Evolutionary conservation across 768 basidiomycete genomes (phyloP).

Genomic region (Termitomyces sp.): DNA sequence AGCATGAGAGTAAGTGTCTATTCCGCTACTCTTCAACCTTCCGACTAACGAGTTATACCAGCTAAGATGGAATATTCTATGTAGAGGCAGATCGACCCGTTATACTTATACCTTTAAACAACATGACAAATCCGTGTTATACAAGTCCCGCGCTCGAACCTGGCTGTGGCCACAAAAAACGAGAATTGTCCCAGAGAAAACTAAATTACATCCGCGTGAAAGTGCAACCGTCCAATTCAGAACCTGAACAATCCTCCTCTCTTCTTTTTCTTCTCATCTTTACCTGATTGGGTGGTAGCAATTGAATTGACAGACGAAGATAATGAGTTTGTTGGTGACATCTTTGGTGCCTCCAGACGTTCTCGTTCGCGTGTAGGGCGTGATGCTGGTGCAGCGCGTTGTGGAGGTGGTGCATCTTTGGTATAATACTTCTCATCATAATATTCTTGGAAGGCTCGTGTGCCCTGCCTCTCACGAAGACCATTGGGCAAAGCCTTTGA

Average conservation of each 20-base stretch:
- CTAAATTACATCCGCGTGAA: conserved; percentile 13
- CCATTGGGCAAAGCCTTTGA: conserved; percentile 70
- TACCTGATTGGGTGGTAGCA: conserved; percentile 21
- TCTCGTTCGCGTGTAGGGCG: conserved; percentile 26
- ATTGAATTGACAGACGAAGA: conserved; percentile 36
- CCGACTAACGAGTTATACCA: conserved; percentile 13
- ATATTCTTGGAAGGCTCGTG: conserved; percentile 60
- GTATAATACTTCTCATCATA: conserved; percentile 79
- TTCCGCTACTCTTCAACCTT: neutral
- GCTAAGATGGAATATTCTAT: conserved; percentile 52
- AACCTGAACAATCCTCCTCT: conserved; percentile 69
- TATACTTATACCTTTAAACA: conserved; percentile 10
- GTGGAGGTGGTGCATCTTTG: conserved; percentile 53
- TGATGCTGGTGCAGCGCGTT: conserved; percentile 29
- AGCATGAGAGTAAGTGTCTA: conserved; percentile 80
- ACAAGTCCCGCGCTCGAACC: neutral
- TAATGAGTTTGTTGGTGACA: conserved; percentile 51
- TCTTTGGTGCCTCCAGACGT: conserved; percentile 26
- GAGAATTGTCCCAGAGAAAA: conserved; percentile 13
- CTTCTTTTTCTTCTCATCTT: conserved; percentile 71
- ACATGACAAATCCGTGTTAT: neutral
- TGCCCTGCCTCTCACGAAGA: conserved; percentile 41
- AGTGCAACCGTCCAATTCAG: conserved; percentile 20
- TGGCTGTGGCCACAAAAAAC: neutral
- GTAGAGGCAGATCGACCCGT: conserved; percentile 17